Evolutionary conservation across 352 stramenopile genomes (phyloP).

Genomic region (Paralagenidium karlingii): DNA sequence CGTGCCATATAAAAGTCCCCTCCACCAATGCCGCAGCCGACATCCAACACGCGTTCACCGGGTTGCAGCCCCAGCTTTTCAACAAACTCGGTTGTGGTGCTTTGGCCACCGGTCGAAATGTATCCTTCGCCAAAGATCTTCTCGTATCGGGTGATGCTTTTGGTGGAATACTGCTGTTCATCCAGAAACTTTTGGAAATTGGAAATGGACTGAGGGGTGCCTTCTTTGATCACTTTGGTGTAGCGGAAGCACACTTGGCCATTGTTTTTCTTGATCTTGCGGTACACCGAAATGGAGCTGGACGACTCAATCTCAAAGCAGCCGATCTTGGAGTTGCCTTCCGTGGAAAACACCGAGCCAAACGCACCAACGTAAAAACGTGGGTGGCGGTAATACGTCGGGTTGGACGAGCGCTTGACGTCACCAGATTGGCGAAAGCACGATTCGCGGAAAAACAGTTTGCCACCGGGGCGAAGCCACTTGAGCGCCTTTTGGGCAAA

Average conservation of each 20-base stretch:
- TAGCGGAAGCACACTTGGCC: constrained; percentile 68
- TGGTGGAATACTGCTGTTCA: constrained; percentile 53
- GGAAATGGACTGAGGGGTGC: constrained; percentile 14
- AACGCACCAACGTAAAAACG: constrained; percentile 52
- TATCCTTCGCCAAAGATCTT: constrained; percentile 70
- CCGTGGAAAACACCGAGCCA: constrained; percentile 27
- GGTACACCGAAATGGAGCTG: constrained; percentile 45
- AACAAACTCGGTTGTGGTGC: constrained; percentile 58
- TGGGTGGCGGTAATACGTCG: constrained; percentile 53
- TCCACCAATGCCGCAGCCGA: constrained; percentile 85
- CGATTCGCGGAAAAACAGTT: constrained; percentile 57
- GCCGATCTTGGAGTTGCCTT: constrained; percentile 20
- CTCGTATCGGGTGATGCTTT: constrained; percentile 57
- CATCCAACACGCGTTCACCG: constrained; percentile 71
- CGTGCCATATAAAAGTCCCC: constrained; percentile 86
- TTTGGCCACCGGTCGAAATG: constrained; percentile 49
- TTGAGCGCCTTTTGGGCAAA: constrained; percentile 47
- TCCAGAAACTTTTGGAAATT: constrained; percentile 68
- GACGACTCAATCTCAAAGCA: constrained; percentile 58
- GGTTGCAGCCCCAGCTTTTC: constrained; percentile 44
- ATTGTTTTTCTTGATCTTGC: constrained; percentile 75
- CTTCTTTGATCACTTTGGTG: constrained; percentile 34
- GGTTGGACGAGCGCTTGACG: constrained; percentile 44
- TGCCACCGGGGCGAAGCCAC: constrained; percentile 45
- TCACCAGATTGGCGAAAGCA: constrained; percentile 54